A percentile compares a stretch with the other conserved stretches of the same genome.
These are phyloP conservation scores for Quercus dentata DNA, from an alignment of 306 rosid genomes.

Conservation along the genomic window DNA sequence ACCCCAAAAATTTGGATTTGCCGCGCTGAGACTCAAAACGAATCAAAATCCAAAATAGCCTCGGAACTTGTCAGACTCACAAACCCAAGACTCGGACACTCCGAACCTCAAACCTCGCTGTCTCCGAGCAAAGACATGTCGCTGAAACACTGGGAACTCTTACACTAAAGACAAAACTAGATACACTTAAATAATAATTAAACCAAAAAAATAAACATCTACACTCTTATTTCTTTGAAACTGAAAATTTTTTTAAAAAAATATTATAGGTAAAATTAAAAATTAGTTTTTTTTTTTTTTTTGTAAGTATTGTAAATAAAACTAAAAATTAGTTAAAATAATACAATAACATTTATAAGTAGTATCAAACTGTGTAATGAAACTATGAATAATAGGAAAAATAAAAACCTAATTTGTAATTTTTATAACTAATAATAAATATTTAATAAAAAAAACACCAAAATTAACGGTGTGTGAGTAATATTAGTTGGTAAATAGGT, in stretches of 20 bases:
- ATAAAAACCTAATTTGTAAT: too few species aligned
- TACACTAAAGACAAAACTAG: constrained; percentile 42
- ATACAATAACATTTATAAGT: accelerated
- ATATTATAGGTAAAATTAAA: too few species aligned
- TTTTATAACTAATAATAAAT: too few species aligned
- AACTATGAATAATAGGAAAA: too few species aligned
- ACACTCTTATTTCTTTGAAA: too few species aligned
- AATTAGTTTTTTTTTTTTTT: too few species aligned
- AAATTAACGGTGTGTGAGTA: constrained; percentile 20
- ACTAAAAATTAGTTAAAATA: too few species aligned
- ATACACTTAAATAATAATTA: neutral
- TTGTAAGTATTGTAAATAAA: too few species aligned
- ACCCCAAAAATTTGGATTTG: constrained; percentile 64
- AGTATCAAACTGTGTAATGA: accelerated
- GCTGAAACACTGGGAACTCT: constrained; percentile 25
- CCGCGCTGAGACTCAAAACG: constrained; percentile 58
- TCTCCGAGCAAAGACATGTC: constrained; percentile 13
- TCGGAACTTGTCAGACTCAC: constrained; percentile 41
- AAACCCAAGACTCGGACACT: constrained; percentile 36
- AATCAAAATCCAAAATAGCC: constrained; percentile 28
- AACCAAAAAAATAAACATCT: too few species aligned
- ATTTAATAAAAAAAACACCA: neutral
- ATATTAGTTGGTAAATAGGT: too few species aligned
- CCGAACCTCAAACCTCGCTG: constrained; percentile 25
- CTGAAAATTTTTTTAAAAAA: too few species aligned